These are phyloP conservation scores for Lipomyces yamadae DNA, from an alignment of 805 yeast species.

Conservation along the genomic window DNA sequence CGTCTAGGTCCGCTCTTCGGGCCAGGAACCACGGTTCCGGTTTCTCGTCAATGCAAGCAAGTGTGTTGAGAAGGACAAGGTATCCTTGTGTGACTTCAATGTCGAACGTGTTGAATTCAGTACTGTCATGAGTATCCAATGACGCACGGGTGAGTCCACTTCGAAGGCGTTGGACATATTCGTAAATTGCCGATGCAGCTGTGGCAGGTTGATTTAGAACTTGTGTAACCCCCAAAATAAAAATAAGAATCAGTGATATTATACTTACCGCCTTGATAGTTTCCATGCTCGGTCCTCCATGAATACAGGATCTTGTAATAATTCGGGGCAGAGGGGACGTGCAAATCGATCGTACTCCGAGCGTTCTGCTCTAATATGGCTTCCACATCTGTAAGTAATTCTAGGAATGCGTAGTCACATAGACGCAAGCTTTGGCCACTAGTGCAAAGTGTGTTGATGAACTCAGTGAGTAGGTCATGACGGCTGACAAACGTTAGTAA, in stretches of 20 bases:
- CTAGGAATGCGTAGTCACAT: constrained; percentile 52
- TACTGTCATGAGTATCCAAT: not conserved
- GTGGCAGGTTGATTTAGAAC: constrained; percentile 12
- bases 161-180: constrained; percentile 44
- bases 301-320: constrained; percentile 58
- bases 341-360: constrained; percentile 42
- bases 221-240: too few species aligned
- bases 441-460: constrained; percentile 50
- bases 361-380: constrained; percentile 48
- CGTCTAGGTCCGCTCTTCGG: constrained; percentile 5
- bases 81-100: constrained; percentile 36
- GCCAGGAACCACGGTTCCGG: constrained; percentile 51
- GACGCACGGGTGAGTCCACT: constrained; percentile 22
- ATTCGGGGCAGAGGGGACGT: constrained; percentile 45
- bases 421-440: constrained; percentile 50
- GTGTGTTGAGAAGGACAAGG: constrained; percentile 37
- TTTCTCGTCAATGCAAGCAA: constrained; percentile 43
- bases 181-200: constrained; percentile 49
- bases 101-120: constrained; percentile 30
- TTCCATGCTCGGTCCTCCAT: constrained; percentile 56
- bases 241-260: not conserved
- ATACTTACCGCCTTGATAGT: constrained; percentile 52
- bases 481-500: constrained; percentile 16
- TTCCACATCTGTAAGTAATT: constrained; percentile 52
- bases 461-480: constrained; percentile 43